Evolutionary conservation across 2,329 filamentous ascomycete species (phyloP), one percentile per base, ranked within the genome.

Genomic region (Xylariaceae sp.): DNA sequence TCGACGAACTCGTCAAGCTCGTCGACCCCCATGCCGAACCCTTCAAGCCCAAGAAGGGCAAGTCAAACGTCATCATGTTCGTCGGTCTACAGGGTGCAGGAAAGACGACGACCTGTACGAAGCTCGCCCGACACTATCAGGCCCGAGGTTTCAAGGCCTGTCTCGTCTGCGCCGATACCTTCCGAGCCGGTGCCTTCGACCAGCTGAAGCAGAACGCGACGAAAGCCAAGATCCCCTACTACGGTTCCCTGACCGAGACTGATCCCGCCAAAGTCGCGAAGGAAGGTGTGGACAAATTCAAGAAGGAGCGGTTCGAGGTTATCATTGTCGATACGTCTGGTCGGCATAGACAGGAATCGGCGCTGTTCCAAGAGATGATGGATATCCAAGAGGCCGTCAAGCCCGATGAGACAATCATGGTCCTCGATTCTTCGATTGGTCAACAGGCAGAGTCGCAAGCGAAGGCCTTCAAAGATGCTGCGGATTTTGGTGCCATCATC

Each of bases 221-320:
- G 26, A 98, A 97, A 66, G 93, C 93, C 38, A 97, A 97, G 72
- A 97, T 98, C 39, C 93, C 93, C 9, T 98, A 98, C 76, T 98
- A 94, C 64, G 93, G 93, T 57, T 95, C 88, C 43, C 74, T 98
- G 50, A 98, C 91, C 3, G 89, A 98, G 69, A 96, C 90, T 7
- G 93, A 98, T 60, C 93, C 93, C 0, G 89, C 91, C 0, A 83
- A 89, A 4, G 93, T 98, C 15, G 91, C 93, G 0, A 79, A 82
- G n/a, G 90, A 96, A 54, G 93, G 93, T 68, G 93, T 98, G 24
- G 89, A 95, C 35, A 94, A 97, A 68, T 98, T 98, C 75, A 96
- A 95, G 72, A 97, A 96, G 73, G 93, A 98, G 71, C 80, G 83
- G 36, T 98, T 98, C 62, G 93, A 98, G 66, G 84, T 98, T 53